Percentiles rank a stretch among this genome's conserved stretches.
phyloP scores from a whole-genome alignment of 2,329 filamentous ascomycete species.

The Penicillium decumbens region DNA sequence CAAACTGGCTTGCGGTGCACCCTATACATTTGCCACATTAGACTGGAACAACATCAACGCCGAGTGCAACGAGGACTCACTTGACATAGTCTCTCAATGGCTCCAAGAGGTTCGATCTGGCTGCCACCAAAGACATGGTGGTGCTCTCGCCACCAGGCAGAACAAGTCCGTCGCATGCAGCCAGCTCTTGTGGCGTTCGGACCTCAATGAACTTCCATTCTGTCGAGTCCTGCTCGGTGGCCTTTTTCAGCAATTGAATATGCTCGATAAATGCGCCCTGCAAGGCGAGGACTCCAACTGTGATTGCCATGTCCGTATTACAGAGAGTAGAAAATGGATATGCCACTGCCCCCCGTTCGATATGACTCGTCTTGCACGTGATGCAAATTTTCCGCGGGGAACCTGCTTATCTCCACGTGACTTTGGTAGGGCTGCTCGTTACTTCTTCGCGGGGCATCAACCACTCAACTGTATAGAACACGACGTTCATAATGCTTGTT shows the following conservation, averaged over 20 bases:
- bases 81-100: constrained; percentile 88
- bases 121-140: constrained; percentile 82
- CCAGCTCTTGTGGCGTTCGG: constrained; percentile 67
- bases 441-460: not conserved
- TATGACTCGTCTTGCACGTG: constrained; percentile 19
- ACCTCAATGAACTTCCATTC: constrained; percentile 69
- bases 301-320: constrained; percentile 38
- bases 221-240: constrained; percentile 44
- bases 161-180: constrained; percentile 73
- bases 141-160: constrained; percentile 95
- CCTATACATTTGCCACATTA: constrained; percentile 44
- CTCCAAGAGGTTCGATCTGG: constrained; percentile 73
- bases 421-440: not conserved
- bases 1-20: constrained; percentile 75
- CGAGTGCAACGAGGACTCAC: constrained; percentile 46
- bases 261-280: constrained; percentile 95
- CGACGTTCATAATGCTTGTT: not conserved
- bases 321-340: not conserved
- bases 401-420: constrained; percentile 15
- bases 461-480: not conserved
- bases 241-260: constrained; percentile 66
- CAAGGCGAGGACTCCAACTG: constrained; percentile 65
- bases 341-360: constrained; percentile 8
- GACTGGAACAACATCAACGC: not conserved
- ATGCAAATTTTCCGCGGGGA: constrained; percentile 16